Conservation (phyloP, 148 eudicot genomes). For the Dysphania ambrosioides region DNA sequence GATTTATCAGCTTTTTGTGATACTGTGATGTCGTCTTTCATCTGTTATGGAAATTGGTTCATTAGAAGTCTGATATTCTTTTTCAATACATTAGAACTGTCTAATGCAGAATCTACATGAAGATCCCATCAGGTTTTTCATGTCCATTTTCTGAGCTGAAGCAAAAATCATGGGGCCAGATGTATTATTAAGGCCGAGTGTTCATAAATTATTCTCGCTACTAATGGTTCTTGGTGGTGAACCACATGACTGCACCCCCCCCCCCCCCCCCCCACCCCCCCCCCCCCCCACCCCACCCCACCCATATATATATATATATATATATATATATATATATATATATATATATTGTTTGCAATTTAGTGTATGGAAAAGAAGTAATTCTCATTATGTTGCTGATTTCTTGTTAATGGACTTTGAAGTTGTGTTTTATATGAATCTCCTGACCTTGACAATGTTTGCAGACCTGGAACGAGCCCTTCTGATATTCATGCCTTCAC, state of each 20-base stretch:
- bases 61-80: background rate
- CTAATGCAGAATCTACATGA: background rate
- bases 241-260: too few species aligned
- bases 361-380: background rate
- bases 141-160: background rate
- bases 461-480: slow-evolving; percentile 97
- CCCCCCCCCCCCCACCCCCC: too few species aligned
- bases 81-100: background rate
- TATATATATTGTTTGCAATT: background rate
- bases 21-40: too few species aligned
- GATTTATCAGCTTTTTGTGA: background rate
- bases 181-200: background rate
- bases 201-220: background rate
- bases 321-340: too few species aligned
- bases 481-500: slow-evolving; percentile 76
- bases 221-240: background rate
- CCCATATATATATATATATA: too few species aligned
- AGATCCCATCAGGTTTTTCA: background rate
- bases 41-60: background rate
- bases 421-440: background rate
- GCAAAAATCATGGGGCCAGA: background rate
- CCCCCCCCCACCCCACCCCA: too few species aligned
- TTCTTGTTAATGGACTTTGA: background rate
- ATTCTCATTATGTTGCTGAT: background rate
- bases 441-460: slow-evolving; percentile 11